Evolutionary conservation across 2,329 filamentous ascomycete genomes (phyloP), one percentile per base, ranked within the genome.

Genomic region (Dothistroma pini): DNA sequence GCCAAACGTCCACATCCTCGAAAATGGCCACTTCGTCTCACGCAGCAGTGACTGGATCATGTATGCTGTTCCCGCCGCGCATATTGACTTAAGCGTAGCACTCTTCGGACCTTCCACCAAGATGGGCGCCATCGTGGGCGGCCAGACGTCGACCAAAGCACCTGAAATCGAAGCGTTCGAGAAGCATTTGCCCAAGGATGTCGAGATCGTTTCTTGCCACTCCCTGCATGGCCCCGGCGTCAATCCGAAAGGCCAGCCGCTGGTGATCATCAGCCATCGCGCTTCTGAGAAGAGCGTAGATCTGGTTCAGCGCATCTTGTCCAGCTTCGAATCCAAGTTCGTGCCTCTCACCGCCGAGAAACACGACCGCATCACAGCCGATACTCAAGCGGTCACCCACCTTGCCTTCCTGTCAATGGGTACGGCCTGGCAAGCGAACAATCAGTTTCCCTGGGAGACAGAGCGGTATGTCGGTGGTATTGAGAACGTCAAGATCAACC

Each of bases 401-500:
- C 95, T 93, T 1, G 95, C 96, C 31, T 99, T 99, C 76, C 81
- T 99, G 55, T 79, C 89, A 73, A 99, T 99, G 95, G 95, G 96
- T 66, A 96, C 93, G 65, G 95, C 95, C 9, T 99, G 96, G 96
- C 90, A 92, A 68, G 93, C 93, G 34, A 96, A 96, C 75, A 85
- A 88, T 61, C 91, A 99, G 75, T 99, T 97, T 71, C 95, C 96
- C 0, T 99, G 95, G 95, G 93, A 97, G 71, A 87, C 93, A 52
- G 86, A 88, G n/a, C 91, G 95, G 65, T 99, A 97, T 76, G 86
- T 97, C 4, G 95, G 95, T 61, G 96, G 95, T 56, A 96, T 99
- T 71, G 95, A 99, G 77, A 99, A 99, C 75, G 93, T 97, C 70
- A 99, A 99, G 80, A 96, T 97, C 80, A 99, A 99, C 79, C 87